A percentile compares a stretch with the other conserved stretches of the same genome.
Evolutionary conservation across 345 rosid species (phyloP).

Genomic region (Cardiospermum halicacabum): DNA sequence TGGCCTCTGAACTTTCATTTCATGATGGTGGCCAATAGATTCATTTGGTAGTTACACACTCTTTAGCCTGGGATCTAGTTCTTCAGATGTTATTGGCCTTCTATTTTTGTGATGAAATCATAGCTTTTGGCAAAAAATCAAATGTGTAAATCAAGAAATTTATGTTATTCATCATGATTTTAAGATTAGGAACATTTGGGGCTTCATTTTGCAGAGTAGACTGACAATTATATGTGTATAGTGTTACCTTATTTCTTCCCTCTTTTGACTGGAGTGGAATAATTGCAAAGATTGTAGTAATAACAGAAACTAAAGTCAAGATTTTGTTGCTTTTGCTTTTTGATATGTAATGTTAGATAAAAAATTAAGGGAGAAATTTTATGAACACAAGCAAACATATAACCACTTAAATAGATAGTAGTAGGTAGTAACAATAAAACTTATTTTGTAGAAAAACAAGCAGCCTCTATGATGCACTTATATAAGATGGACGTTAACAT

Average conservation of each 20-base stretch:
- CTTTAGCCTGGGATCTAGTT: background rate
- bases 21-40: background rate
- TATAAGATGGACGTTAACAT: background rate
- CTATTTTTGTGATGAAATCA: background rate
- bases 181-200: background rate
- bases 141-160: background rate
- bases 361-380: too few species aligned
- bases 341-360: too few species aligned
- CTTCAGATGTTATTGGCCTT: background rate
- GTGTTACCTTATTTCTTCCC: background rate
- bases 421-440: too few species aligned
- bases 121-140: background rate
- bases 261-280: background rate
- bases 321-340: too few species aligned
- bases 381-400: too few species aligned
- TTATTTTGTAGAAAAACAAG: too few species aligned
- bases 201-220: background rate
- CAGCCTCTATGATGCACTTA: too few species aligned
- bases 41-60: background rate
- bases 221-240: background rate
- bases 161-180: constrained; percentile 2
- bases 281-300: background rate
- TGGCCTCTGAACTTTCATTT: background rate
- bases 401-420: too few species aligned
- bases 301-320: background rate